Base-by-base conservation (phyloP, 441 rosid genomes). In the Euphorbia schlechtendalii region DNA sequence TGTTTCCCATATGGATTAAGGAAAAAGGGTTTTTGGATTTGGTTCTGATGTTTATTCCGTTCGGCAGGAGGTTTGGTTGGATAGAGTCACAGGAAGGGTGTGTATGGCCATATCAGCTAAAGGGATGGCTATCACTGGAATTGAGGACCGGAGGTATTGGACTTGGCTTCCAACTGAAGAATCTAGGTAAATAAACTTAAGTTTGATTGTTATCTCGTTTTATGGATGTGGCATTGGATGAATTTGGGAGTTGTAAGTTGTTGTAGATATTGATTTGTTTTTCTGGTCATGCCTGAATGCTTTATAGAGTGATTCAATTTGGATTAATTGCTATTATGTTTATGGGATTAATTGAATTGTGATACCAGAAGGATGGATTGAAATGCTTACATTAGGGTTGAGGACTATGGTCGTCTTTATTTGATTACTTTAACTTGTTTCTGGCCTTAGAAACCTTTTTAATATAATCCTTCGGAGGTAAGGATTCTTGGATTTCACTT, bases 81-180 rank as follows among this genome's bases (percentile, higher is more conserved):
- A 92, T 65, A 89, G 82, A 74, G 91, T 84, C 65, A 86, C 96
- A 1, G 98, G 98, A 54, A 77, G 89, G 65, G 84, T 86, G 63
- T 87, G 93, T 69, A 78, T 92, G 90, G 83, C 96, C 0, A 80
- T 92, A 65, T 86, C 96, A 3, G 93, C 98, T 0, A 89, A 76
- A 74, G 93, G 87, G 63, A 84, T 92, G 96, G 78, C 87, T 5
- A 87, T 92, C 21, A 92, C 96, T 5, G 96, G 96, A 25, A 89
- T 92, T 27, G 96, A 89, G 28, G 98, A 92, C 63, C 78, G 93
- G 56, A 84, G 96, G 77, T 92, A 92, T 66, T 92, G 98, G 98
- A 92, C 77, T 73, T 87, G 93, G 98, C 63, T 86, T 64, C 78
- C 90, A 3, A 89, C 98, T 4, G 96, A 86, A 80, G 98, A 92